Evolutionary conservation across 192 early-diverging fungal species (phyloP).

Genomic region (Backusella luteola): DNA sequence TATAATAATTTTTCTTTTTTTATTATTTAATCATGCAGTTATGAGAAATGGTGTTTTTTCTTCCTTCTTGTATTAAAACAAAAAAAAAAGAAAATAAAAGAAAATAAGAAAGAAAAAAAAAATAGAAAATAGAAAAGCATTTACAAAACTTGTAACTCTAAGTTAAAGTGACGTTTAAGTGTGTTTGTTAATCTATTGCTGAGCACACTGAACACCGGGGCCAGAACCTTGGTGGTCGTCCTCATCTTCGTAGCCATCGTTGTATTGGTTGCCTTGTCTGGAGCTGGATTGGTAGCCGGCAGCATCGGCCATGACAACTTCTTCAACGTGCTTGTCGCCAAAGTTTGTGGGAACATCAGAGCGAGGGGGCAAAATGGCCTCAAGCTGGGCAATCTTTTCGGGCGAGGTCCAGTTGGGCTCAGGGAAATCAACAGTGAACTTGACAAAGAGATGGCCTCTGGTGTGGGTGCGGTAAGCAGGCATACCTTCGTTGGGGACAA

Average conservation of each 20-base stretch:
- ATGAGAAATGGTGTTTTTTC: conserved; percentile 3
- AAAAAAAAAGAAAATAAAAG: neutral
- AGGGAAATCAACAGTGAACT: conserved; percentile 95
- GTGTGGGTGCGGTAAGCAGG: conserved; percentile 86
- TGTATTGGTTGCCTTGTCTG: neutral
- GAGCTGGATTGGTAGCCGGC: conserved; percentile 17
- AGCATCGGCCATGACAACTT: conserved; percentile 68
- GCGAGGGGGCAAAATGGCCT: conserved; percentile 81
- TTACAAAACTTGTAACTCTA: conserved; percentile 2
- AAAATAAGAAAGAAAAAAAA: neutral
- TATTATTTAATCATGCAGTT: conserved; percentile 2
- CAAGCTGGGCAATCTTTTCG: conserved; percentile 72
- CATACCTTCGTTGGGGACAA: conserved; percentile 91
- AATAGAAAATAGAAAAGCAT: neutral
- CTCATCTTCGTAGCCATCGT: conserved; percentile 21
- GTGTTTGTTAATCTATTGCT: conserved; percentile 24
- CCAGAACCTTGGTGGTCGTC: conserved; percentile 25
- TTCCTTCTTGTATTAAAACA: neutral
- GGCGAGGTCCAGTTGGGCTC: conserved; percentile 71
- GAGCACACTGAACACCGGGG: conserved; percentile 38
- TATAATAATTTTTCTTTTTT: neutral
- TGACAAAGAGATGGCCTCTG: conserved; percentile 90
- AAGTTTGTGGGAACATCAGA: conserved; percentile 44
- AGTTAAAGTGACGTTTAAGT: neutral
- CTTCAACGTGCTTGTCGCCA: conserved; percentile 69